Percentiles rank a stretch among this genome's conserved stretches.
Evolutionary conservation across 2,329 filamentous ascomycete genomes (phyloP).

Genomic region (Colletotrichum gloeosporioides): DNA sequence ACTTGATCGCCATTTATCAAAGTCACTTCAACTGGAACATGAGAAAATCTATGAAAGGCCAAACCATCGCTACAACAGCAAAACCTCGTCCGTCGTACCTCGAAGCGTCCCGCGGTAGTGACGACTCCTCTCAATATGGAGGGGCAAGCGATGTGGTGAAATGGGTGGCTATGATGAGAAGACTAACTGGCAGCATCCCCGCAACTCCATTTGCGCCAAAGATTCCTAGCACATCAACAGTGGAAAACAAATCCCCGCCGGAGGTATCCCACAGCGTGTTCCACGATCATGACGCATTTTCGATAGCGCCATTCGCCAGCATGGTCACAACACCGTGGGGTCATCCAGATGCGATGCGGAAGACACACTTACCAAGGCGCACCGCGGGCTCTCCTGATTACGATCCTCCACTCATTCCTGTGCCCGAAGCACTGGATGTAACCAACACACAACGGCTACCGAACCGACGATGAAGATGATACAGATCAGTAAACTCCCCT

Average conservation of each 20-base stretch:
- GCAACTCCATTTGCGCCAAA: rapidly evolving
- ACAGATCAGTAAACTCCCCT: background rate
- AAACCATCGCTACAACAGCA: rapidly evolving
- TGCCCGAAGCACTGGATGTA: rapidly evolving
- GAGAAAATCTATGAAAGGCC: no score
- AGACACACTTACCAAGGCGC: background rate
- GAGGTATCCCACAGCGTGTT: rapidly evolving
- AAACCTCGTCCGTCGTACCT: rapidly evolving
- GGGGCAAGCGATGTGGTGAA: rapidly evolving
- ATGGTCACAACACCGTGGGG: rapidly evolving
- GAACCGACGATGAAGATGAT: background rate
- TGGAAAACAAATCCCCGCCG: no score
- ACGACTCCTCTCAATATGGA: background rate
- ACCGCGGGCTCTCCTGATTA: no score
- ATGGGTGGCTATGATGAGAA: rapidly evolving
- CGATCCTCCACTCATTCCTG: background rate
- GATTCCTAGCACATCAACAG: no score
- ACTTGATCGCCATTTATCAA: rapidly evolving
- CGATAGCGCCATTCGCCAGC: background rate
- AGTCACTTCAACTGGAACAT: rapidly evolving
- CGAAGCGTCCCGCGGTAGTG: background rate
- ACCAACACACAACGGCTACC: rapidly evolving
- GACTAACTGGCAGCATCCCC: background rate
- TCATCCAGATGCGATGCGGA: rapidly evolving
- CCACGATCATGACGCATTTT: rapidly evolving